These are phyloP conservation scores for Magnolia changhungtana DNA, from an alignment of 164 flowering plant species.

Conservation along the genomic window DNA sequence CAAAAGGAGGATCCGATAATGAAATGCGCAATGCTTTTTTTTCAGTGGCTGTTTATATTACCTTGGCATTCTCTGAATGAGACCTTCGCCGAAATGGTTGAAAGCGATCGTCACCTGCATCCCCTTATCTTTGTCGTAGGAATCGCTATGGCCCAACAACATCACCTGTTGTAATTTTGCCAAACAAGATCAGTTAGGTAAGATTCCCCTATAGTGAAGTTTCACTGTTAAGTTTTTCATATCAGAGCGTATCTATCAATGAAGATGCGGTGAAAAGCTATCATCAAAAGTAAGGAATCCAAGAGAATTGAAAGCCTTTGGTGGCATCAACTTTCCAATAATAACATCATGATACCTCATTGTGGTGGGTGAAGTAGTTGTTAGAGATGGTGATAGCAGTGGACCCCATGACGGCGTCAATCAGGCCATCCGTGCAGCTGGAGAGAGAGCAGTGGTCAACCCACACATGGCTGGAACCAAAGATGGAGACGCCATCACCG, in stretches of 20 bases:
- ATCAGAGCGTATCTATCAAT: not conserved
- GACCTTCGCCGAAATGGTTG: slow-evolving; percentile 94
- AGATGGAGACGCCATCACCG: slow-evolving; percentile 76
- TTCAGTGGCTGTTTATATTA: slow-evolving; percentile 14
- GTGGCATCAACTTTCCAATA: not conserved
- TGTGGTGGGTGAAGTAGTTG: slow-evolving; percentile 87
- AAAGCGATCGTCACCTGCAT: slow-evolving; percentile 98
- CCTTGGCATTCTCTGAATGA: slow-evolving; percentile 99
- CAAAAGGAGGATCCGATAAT: not conserved
- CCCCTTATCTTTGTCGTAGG: slow-evolving; percentile 68
- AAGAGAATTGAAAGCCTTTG: not conserved
- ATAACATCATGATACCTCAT: slow-evolving; percentile 52
- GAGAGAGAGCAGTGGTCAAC: slow-evolving; percentile 90
- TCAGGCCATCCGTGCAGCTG: slow-evolving; percentile 89
- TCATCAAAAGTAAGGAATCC: not conserved
- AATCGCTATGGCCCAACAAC: slow-evolving; percentile 90
- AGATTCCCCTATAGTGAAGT: not conserved
- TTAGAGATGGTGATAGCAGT: slow-evolving; percentile 93
- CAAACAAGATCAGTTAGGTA: not conserved
- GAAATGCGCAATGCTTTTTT: not conserved
- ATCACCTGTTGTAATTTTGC: slow-evolving; percentile 54
- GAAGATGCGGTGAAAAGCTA: not conserved
- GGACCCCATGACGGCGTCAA: slow-evolving; percentile 96
- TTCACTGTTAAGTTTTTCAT: too few species aligned
- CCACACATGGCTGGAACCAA: slow-evolving; percentile 92